A percentile compares a stretch with the other conserved stretches of the same genome.
phyloP scores from a whole-genome alignment of 2,329 filamentous ascomycete genomes.

The Diplodia mutila region DNA sequence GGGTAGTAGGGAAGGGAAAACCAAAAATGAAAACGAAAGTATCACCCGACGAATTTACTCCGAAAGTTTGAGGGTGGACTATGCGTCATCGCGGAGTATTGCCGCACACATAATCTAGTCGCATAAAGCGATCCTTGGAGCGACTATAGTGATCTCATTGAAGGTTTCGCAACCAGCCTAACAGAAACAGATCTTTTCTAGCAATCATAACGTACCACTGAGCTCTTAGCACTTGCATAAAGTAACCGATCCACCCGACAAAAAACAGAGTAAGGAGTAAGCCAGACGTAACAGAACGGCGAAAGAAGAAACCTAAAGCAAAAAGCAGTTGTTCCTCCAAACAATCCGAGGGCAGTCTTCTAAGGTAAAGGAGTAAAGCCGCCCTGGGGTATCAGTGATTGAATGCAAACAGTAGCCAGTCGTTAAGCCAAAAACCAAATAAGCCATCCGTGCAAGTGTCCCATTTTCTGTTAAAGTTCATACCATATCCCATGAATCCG shows the following conservation, averaged over 20 bases:
- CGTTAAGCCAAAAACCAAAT: not conserved
- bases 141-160: not conserved
- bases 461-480: not conserved
- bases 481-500: not conserved
- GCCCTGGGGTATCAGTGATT: slow-evolving; percentile 17
- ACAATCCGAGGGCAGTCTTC: slow-evolving; percentile 7
- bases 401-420: not conserved
- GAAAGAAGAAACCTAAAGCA: not conserved
- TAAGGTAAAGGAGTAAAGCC: slow-evolving; percentile 14
- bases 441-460: not conserved
- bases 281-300: not conserved
- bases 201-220: not conserved
- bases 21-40: too few species aligned
- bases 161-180: not conserved
- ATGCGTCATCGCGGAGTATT: too few species aligned
- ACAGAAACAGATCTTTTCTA: not conserved
- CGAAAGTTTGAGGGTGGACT: too few species aligned
- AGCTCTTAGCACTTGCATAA: not conserved
- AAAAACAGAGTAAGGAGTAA: not conserved
- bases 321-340: not conserved
- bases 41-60: too few species aligned
- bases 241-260: not conserved
- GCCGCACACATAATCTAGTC: too few species aligned
- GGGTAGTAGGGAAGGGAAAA: too few species aligned
- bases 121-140: too few species aligned